Evolutionary conservation across 768 basidiomycete species (phyloP).

Genomic region (Calocera cornea): DNA sequence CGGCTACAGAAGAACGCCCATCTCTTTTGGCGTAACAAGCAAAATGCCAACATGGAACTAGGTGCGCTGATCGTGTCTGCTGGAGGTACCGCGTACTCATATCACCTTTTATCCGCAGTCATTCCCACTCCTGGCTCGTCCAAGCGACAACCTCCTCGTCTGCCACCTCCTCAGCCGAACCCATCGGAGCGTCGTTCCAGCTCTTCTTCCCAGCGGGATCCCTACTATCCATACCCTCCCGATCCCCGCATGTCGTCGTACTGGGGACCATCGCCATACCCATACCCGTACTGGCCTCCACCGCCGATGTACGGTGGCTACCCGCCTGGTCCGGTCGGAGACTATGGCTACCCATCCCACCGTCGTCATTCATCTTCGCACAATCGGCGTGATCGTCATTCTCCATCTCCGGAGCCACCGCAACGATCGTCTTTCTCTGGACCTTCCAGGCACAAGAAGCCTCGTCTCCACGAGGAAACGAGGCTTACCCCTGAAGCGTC

Average conservation of each 20-base stretch:
- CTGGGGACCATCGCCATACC: neutral
- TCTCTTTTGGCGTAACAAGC: neutral
- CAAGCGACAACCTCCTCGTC: neutral
- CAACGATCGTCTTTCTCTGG: neutral
- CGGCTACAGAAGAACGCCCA: slow-evolving; percentile 1
- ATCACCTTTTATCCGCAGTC: neutral
- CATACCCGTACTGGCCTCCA: neutral
- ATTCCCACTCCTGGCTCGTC: neutral
- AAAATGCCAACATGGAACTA: neutral
- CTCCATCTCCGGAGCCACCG: neutral
- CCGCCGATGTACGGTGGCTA: neutral
- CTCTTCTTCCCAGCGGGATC: neutral
- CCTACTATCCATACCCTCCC: neutral
- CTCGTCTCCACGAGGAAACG: neutral
- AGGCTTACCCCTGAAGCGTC: neutral
- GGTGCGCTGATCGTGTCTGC: neutral
- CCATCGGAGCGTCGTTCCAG: neutral
- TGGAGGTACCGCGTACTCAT: neutral
- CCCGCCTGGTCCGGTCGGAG: neutral
- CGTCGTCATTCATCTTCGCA: neutral
- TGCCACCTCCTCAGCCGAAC: neutral
- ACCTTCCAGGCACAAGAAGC: neutral
- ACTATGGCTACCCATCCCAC: neutral
- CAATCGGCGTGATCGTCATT: neutral
- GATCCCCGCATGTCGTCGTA: neutral